Percentiles rank a stretch among this genome's conserved stretches.
These are phyloP conservation scores for Yamadazyma triangularis DNA, from an alignment of 1,139 yeast genomes.

Conservation along the genomic window DNA sequence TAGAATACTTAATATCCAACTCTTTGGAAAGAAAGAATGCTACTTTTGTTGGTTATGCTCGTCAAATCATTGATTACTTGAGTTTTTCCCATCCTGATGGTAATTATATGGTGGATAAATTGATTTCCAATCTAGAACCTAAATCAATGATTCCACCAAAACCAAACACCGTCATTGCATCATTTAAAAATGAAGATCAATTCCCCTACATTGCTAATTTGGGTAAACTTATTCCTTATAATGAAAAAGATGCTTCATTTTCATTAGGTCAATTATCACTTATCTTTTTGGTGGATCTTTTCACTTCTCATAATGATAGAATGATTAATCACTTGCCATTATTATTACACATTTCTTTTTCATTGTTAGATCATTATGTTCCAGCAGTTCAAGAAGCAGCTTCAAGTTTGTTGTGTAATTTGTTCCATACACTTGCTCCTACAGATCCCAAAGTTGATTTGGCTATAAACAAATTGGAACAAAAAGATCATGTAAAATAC, in stretches of 20 bases:
- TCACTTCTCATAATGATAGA: conserved; percentile 56
- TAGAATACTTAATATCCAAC: conserved; percentile 64
- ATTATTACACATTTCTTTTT: conserved; percentile 77
- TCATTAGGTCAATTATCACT: conserved; percentile 86
- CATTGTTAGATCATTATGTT: conserved; percentile 82
- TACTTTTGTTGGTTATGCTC: conserved; percentile 68
- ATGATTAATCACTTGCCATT: conserved; percentile 60
- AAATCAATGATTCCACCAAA: conserved; percentile 80
- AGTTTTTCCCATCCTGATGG: conserved; percentile 59
- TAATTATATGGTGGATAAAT: conserved; percentile 53
- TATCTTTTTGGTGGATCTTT: conserved; percentile 76
- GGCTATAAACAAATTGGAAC: conserved; percentile 52
- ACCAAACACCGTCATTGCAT: conserved; percentile 13
- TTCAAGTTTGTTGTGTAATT: conserved; percentile 64
- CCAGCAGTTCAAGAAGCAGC: conserved; percentile 84
- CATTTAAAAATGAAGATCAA: conserved; percentile 12
- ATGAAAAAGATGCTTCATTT: conserved; percentile 71
- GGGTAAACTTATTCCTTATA: conserved; percentile 49
- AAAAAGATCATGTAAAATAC: conserved; percentile 29
- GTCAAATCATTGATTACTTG: conserved; percentile 77
- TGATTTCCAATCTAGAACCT: conserved; percentile 72
- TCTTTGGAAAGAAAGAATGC: conserved; percentile 73
- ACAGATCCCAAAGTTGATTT: conserved; percentile 50
- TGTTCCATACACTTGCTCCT: conserved; percentile 61
- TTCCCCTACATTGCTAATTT: conserved; percentile 77